Conservation (phyloP, 2,329 filamentous ascomycete genomes). For the Alternaria brassicae region DNA sequence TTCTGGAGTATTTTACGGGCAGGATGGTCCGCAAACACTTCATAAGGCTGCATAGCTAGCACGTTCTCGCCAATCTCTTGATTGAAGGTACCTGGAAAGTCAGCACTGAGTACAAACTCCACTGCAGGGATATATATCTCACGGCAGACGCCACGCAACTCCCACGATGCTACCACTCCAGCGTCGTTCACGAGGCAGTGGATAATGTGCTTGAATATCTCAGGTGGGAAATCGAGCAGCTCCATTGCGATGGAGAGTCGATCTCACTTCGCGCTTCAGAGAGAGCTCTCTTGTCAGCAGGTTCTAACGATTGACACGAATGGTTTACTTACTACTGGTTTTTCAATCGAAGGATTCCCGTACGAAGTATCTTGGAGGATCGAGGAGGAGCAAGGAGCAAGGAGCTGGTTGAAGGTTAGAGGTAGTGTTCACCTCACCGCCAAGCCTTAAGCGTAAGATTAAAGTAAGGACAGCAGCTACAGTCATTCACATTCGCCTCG, state of each 20-base stretch:
- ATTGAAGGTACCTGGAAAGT: not conserved
- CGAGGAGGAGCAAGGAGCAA: not conserved
- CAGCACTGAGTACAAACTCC: not conserved
- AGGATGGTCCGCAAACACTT: not conserved
- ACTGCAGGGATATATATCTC: not conserved
- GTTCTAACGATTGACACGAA: not conserved
- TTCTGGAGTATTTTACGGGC: not conserved
- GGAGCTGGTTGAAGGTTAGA: not conserved
- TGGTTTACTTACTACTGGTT: not conserved
- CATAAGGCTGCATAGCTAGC: not conserved
- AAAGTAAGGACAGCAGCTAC: not conserved
- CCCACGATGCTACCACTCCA: not conserved
- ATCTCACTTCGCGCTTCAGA: not conserved
- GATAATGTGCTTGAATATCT: slow-evolving; percentile 3
- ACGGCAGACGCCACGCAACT: not conserved
- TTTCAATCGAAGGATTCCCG: not conserved
- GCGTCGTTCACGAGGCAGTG: not conserved
- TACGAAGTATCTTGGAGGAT: not conserved
- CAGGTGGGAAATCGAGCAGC: slow-evolving; percentile 3
- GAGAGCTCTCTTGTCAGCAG: not conserved
- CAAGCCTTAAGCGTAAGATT: not conserved
- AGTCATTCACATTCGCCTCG: not conserved
- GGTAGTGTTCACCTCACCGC: not conserved
- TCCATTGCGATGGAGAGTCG: not conserved
- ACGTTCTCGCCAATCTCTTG: not conserved